Evolutionary conservation across 129 eudicot genomes (phyloP).

Genomic region (Artemisia argyi): DNA sequence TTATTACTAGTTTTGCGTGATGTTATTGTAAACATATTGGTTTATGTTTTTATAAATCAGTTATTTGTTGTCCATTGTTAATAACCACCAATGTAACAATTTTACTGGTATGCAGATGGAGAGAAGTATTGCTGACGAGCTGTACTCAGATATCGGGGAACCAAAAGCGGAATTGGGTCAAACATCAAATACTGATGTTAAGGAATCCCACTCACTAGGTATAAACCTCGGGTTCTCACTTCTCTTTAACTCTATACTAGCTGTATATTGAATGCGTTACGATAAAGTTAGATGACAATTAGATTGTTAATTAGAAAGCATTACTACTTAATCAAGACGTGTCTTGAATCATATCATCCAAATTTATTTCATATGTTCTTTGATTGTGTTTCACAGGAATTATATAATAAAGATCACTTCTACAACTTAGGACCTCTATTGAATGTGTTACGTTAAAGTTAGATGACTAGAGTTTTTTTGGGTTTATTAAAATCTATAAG

Average conservation of each 20-base stretch:
- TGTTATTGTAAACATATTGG: background rate
- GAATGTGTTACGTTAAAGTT: background rate
- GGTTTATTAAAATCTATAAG: background rate
- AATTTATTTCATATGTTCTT: too few relatives aligned
- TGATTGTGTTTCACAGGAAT: too few relatives aligned
- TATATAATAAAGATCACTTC: background rate
- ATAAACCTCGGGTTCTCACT: background rate
- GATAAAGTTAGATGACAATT: background rate
- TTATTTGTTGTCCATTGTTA: background rate
- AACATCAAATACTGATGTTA: slow-evolving; percentile 10
- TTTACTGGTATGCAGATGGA: slow-evolving; percentile 28
- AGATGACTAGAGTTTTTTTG: too few relatives aligned
- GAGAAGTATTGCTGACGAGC: slow-evolving; percentile 39
- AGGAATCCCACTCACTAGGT: slow-evolving; percentile 16
- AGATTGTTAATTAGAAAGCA: slow-evolving; percentile 8
- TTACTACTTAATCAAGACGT: background rate
- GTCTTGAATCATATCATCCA: too few relatives aligned
- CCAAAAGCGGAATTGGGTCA: slow-evolving; percentile 28
- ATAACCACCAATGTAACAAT: background rate
- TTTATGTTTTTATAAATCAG: background rate
- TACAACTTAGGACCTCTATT: background rate
- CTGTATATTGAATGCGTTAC: background rate
- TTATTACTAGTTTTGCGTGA: too few relatives aligned
- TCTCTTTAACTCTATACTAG: background rate
- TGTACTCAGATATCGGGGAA: slow-evolving; percentile 36